Conservation (phyloP, 2,329 filamentous ascomycete genomes). For the Fusarium longipes region DNA sequence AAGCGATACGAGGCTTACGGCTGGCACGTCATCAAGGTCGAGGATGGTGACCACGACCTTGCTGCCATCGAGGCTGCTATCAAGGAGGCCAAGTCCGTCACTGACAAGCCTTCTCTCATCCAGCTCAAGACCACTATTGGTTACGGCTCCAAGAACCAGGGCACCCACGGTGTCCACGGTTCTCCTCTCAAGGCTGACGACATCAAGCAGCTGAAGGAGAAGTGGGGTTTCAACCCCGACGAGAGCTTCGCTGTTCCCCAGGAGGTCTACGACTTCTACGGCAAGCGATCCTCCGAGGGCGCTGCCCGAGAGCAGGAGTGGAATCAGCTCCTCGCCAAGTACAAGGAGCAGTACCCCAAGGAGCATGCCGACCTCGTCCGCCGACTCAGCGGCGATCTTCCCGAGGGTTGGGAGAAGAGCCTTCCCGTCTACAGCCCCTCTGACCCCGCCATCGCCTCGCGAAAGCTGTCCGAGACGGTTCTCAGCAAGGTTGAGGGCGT, state of each 20-base stretch:
- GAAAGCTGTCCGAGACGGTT: conserved; percentile 96
- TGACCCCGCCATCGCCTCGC: conserved; percentile 87
- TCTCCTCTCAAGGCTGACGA: conserved; percentile 96
- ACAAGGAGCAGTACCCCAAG: conserved; percentile 78
- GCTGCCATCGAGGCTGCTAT: conserved; percentile 89
- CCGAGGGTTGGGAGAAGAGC: conserved; percentile 95
- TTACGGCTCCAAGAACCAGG: conserved; percentile 91
- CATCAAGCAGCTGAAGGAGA: conserved; percentile 90
- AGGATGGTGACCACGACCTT: conserved; percentile 90
- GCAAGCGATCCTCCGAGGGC: conserved; percentile 85
- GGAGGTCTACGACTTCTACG: conserved; percentile 91
- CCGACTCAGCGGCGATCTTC: conserved; percentile 83
- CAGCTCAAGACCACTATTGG: conserved; percentile 98
- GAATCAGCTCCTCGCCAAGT: conserved; percentile 93
- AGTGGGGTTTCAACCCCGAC: conserved; percentile 96
- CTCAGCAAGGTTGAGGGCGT: conserved; percentile 85
- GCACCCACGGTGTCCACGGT: conserved; percentile 95
- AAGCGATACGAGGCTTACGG: conserved; percentile 97
- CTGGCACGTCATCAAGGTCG: conserved; percentile 89
- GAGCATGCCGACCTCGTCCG: conserved; percentile 85
- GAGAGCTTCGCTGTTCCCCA: conserved; percentile 93
- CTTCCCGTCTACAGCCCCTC: conserved; percentile 90
- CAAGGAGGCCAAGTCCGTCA: conserved; percentile 84
- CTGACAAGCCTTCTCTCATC: conserved; percentile 96
- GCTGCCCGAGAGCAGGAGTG: conserved; percentile 93